Evolutionary conservation across 257 asterid species (phyloP), one percentile per base, ranked within the genome.

Genomic region (Galeopsis tetrahit): DNA sequence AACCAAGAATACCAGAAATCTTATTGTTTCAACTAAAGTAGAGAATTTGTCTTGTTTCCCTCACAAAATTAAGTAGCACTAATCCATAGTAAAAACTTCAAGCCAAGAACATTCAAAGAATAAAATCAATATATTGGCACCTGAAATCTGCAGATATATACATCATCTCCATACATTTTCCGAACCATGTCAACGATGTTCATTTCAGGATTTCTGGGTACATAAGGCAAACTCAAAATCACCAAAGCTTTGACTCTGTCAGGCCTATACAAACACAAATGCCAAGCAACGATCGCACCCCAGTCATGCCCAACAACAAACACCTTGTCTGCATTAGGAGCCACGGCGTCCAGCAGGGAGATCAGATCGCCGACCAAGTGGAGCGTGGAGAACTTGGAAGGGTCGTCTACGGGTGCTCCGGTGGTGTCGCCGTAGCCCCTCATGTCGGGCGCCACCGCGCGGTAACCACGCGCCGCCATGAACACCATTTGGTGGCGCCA

Each of bases 221-320:
- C 0, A 77, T 44, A 91, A 13, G 85, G 40, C 53, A 89, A 87
- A 3, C 96, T 79, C 84, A 91, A 34, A 43, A 70, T 83, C 39
- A 83, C 89, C 82, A 87, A 68, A 57, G 89, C 90, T 75, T 77
- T 87, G 39, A 91, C 89, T 68, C 79, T 79, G 71, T 91, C 90
- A 35, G 97, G 93, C 73, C 95, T 79, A 48, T 70, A 89, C 86
- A 87, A 46, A 77, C 91, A 77, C 76, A 91, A 51, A 10, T 78
- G 80, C 96, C 96, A 91, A 10, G 95, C 88, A 43, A 89, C 40
- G 1, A 5, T 0, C 13, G 97, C 96, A n/a, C 97, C 97, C 96
- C 91, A 91, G 80, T 91, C 96, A 81, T 89, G 96, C 33, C 93
- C 97, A 2, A 91, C 96, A 32, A 91, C 91, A 80, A 89, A 89